Evolutionary conservation across 176 grass and related monocot genomes (phyloP).

Genomic region (Panicum miliaceum): DNA sequence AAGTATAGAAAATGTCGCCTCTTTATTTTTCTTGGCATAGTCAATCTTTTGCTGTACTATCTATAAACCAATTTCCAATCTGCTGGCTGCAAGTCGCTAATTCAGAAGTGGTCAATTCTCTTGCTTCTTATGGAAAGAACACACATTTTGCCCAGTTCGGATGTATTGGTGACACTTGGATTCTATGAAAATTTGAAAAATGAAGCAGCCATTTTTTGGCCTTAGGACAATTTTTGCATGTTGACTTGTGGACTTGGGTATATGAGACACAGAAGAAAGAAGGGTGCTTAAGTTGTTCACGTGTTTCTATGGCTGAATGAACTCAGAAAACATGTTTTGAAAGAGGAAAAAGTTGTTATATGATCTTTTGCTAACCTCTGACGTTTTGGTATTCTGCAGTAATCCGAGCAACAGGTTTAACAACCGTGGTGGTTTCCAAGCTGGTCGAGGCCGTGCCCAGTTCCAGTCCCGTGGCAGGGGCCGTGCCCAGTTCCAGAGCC

Average conservation of each 20-base stretch:
- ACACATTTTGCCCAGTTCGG: not conserved
- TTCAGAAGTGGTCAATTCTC: not conserved
- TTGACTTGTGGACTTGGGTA: not conserved
- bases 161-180: not conserved
- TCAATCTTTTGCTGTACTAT: not conserved
- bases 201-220: not conserved
- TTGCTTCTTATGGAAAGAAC: not conserved
- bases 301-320: not conserved
- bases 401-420: slow-evolving; percentile 36
- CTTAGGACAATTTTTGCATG: slow-evolving; percentile 21
- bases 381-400: slow-evolving; percentile 4
- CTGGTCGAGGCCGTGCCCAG: slow-evolving; percentile 46
- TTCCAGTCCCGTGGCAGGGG: slow-evolving; percentile 27
- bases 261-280: not conserved
- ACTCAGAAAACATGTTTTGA: not conserved
- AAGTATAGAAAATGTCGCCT: not conserved
- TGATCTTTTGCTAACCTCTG: not conserved
- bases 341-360: not conserved
- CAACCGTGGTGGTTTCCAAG: slow-evolving; percentile 56
- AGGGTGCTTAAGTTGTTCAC: not conserved
- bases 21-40: not conserved
- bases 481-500: slow-evolving; percentile 44
- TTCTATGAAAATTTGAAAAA: slow-evolving; percentile 5
- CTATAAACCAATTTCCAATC: too few relatives aligned
- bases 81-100: too few relatives aligned